Evolutionary conservation across 306 rosid species (phyloP), one percentile per base, ranked within the genome.

Genomic region (Pterocarpus santalinus): DNA sequence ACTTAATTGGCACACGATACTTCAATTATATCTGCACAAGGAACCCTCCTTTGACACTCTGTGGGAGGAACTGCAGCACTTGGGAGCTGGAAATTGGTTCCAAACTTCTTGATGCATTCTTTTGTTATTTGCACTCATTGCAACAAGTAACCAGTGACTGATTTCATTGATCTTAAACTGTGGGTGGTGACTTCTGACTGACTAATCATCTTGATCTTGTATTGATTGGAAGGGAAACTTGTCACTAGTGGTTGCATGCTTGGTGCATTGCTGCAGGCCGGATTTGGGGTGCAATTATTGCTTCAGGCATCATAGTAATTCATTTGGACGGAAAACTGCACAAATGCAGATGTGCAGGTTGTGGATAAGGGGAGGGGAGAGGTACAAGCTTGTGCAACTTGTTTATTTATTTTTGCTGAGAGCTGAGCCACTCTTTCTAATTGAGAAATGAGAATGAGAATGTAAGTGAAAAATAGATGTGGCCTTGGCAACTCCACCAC

Each of bases 401-500:
- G 86, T 65, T 83, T 78, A 69, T 82, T 80, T 69, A 83, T 84
- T 88, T 87, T 85, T 78, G 83, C 78, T 12, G 57, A 52, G 82
- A 86, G 90, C 87, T 80, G 86, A 83, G 75, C 30, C 67, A 85
- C 87, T 82, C 85, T 86, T 86, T 85, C 90, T 88, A 88, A 86
- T 90, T 86, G 86, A 78, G 77, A 68, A 62, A 72, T 72, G 88
- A 84, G 72, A 62, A 72, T 72, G 88, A 84, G 90, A 79, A 80
- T 89, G 86, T 61, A 84, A 88, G 90, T 83, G 88, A 84, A 83
- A 87, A 86, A 87, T 69, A 86, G 88, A 91, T 83, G 93, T 89
- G 97, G 92, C 90, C 44, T 88, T 87, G 83, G 84, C 95, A 84
- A 82, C 92, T 79, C 90, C 88, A 82, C 91, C 89, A 83, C 92